A percentile compares a stretch with the other conserved stretches of the same genome.
Conservation (phyloP, 768 basidiomycete species). For the Boletus sensibilis region DNA sequence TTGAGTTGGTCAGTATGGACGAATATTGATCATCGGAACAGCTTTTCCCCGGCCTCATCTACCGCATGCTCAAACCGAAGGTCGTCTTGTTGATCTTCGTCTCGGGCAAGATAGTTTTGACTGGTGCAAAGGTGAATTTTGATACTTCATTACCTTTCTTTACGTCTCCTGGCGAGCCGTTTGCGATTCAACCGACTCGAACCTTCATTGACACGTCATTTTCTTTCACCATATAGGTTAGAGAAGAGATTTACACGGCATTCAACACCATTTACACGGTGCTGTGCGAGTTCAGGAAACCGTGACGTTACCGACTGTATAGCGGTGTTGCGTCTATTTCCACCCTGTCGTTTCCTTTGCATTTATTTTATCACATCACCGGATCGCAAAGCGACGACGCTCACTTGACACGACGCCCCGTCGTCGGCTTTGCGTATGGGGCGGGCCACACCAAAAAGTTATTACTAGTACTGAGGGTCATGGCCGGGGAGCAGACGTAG, state of each 20-base stretch:
- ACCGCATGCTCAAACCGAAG: constrained; percentile 99
- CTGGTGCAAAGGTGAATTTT: constrained; percentile 89
- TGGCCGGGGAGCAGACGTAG: constrained; percentile 37
- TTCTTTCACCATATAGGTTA: constrained; percentile 57
- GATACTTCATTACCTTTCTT: background rate
- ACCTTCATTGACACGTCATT: constrained; percentile 47
- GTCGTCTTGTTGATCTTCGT: constrained; percentile 98
- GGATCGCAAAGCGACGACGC: background rate
- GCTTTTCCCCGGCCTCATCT: constrained; percentile 98
- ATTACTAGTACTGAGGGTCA: constrained; percentile 29
- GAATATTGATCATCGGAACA: constrained; percentile 30
- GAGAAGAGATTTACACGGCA: constrained; percentile 99
- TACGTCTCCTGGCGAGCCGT: no score
- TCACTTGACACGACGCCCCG: background rate
- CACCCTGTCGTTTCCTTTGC: background rate
- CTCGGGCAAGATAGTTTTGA: constrained; percentile 97
- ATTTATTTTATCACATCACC: background rate
- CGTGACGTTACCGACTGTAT: constrained; percentile 33
- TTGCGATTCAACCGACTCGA: background rate
- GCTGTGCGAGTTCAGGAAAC: constrained; percentile 92
- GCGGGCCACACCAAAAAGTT: constrained; percentile 17
- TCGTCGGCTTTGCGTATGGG: background rate
- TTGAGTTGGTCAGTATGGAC: background rate
- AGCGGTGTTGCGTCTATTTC: background rate
- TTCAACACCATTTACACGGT: constrained; percentile 99